Evolutionary conservation across 108 stramenopile genomes (phyloP).

Genomic region (Skeletonema costatum): DNA sequence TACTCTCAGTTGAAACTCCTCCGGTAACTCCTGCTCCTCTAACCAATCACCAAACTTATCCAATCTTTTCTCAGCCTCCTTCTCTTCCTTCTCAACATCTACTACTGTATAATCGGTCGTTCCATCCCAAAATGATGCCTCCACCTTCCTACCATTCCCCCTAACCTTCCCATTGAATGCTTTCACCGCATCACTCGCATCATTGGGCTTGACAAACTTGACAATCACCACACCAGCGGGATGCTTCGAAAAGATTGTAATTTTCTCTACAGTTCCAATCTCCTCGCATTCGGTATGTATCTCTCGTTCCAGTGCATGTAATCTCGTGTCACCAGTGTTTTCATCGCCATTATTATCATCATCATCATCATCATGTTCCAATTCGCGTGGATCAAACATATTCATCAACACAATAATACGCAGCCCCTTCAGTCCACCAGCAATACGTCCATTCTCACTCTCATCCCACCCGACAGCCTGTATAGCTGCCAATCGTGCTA

Average conservation of each 20-base stretch:
- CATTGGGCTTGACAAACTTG: conserved; percentile 82
- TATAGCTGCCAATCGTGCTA: conserved; percentile 71
- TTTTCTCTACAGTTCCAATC: conserved; percentile 89
- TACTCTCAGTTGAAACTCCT: conserved; percentile 82
- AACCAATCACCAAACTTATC: conserved; percentile 97
- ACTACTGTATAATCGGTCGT: conserved; percentile 90
- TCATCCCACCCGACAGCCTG: conserved; percentile 89
- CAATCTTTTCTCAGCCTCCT: conserved; percentile 81
- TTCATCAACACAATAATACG: conserved; percentile 92
- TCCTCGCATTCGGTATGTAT: conserved; percentile 68
- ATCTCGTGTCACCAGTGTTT: background rate
- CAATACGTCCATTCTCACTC: conserved; percentile 78
- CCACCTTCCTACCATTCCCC: conserved; percentile 34
- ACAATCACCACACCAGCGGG: conserved; percentile 84
- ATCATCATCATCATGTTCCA: conserved; percentile 47
- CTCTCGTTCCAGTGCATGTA: conserved; percentile 61
- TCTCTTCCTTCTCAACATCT: conserved; percentile 58
- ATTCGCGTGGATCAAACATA: conserved; percentile 73
- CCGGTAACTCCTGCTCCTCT: conserved; percentile 91
- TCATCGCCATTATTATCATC: background rate
- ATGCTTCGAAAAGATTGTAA: conserved; percentile 91
- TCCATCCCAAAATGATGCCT: conserved; percentile 93
- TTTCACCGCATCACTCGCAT: conserved; percentile 84
- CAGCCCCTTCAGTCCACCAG: conserved; percentile 89
- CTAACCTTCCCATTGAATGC: conserved; percentile 69